Conservation (phyloP, 1,284 basidiomycete genomes). For the Malassezia japonica region DNA sequence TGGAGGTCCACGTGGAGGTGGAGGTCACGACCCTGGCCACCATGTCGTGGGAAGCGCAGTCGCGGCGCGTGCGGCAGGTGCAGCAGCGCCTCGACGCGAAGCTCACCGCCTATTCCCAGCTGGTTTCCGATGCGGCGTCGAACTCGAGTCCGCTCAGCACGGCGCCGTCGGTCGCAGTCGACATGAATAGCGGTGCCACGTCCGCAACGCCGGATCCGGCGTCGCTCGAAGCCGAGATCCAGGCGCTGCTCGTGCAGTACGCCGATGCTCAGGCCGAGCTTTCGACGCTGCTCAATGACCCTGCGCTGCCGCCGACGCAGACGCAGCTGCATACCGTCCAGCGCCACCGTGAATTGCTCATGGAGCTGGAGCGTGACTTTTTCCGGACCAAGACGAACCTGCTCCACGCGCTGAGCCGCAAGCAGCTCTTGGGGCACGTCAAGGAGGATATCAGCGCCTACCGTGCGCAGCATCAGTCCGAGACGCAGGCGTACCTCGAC, state of each 20-base stretch:
- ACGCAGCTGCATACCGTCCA: slow-evolving; percentile 81
- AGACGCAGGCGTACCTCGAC: slow-evolving; percentile 73
- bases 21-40: background rate
- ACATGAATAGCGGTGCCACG: slow-evolving; percentile 5
- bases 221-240: slow-evolving; percentile 64
- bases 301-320: slow-evolving; percentile 65
- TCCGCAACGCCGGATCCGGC: slow-evolving; percentile 13
- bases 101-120: slow-evolving; percentile 10
- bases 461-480: slow-evolving; percentile 62
- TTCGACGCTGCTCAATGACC: slow-evolving; percentile 60
- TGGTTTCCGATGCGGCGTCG: background rate
- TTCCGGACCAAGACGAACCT: slow-evolving; percentile 48
- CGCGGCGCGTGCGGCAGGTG: slow-evolving; percentile 12
- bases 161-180: slow-evolving; percentile 1
- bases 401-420: slow-evolving; percentile 71
- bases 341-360: slow-evolving; percentile 76
- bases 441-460: slow-evolving; percentile 85
- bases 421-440: slow-evolving; percentile 78
- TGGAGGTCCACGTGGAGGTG: slow-evolving; percentile 3
- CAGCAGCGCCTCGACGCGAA: slow-evolving; percentile 15
- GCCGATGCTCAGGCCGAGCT: slow-evolving; percentile 41
- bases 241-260: slow-evolving; percentile 59
- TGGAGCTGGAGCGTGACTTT: slow-evolving; percentile 71
- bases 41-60: slow-evolving; percentile 16
- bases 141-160: background rate